phyloP scores from a whole-genome alignment of 164 flowering plant genomes.

The Magnolia kwangsiensis region DNA sequence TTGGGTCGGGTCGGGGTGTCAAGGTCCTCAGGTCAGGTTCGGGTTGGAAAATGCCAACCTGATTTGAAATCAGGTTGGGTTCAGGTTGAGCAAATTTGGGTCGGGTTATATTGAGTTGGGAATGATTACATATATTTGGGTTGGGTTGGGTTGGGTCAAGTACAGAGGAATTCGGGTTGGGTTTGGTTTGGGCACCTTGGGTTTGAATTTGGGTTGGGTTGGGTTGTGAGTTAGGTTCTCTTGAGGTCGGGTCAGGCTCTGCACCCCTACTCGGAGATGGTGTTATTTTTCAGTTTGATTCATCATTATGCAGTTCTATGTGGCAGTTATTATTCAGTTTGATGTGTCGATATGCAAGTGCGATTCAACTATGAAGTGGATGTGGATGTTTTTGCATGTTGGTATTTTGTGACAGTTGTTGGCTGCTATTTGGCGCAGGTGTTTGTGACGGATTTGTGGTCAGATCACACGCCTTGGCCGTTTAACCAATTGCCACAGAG shows the following conservation, averaged over 20 bases:
- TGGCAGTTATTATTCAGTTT: not conserved
- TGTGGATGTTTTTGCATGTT: not conserved
- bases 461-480: slow-evolving; percentile 99
- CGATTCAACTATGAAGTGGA: not conserved
- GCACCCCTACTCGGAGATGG: too few species aligned
- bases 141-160: too few species aligned
- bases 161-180: too few species aligned
- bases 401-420: slow-evolving; percentile 7
- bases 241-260: too few species aligned
- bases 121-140: too few species aligned
- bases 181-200: too few species aligned
- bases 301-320: not conserved
- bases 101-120: too few species aligned
- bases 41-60: not conserved
- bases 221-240: too few species aligned
- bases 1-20: not conserved
- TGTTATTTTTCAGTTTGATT: not conserved
- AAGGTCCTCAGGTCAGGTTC: not conserved
- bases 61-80: not conserved
- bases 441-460: slow-evolving; percentile 91
- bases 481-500: slow-evolving; percentile 95
- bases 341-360: not conserved
- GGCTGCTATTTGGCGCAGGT: slow-evolving; percentile 59
- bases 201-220: too few species aligned
- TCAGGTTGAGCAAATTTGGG: not conserved